Evolutionary conservation across 306 rosid genomes (phyloP), one percentile per base, ranked within the genome.

Genomic region (Vicia faba): DNA sequence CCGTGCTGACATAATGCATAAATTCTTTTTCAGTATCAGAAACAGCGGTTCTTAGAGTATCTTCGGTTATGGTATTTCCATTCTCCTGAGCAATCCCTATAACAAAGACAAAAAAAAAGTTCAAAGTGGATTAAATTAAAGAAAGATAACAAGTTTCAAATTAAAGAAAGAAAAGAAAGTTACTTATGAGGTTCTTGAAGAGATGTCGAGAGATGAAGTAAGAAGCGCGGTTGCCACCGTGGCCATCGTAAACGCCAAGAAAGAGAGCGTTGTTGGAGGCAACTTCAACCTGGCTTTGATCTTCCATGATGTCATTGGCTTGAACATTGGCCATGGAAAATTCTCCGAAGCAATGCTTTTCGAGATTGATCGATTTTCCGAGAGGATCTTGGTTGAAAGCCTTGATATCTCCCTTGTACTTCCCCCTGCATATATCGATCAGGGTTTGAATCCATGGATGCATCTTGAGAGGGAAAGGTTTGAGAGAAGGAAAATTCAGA

Each of bases 231-330:
- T 82, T 77, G 5, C 96, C 96, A 9, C 92, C 97, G 69, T 91
- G 97, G 48, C 97, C 96, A 11, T 91, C 97, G 45, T 86, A 89
- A n/a, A 91, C 85, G 23, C 97, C 97, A 9, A 87, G 82, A 57
- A 83, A 91, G 58, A 87, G 82, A 2, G 87, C 86, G 12, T 73
- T 20, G 3, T 4, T 80, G 3, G 78, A 57, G 54, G 86, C 89
- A 4, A 80, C 80, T 84, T 91, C 97, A 4, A 91, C 92, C 68
- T 88, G 95, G 78, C 97, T 87, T 3, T 81, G 84, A 79, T 91
- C 97, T 69, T 91, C 95, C 11, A 89, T 63, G n/a, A 77, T 53
- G 13, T 72, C 78, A 70, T 91, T 88, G 69, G 91, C 96, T 63
- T 88, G 96, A 46, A 91, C 91, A 43, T 82, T 87, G 1, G 96